phyloP scores from a whole-genome alignment of 257 asterid species.

The Leonotis leonurus region DNA sequence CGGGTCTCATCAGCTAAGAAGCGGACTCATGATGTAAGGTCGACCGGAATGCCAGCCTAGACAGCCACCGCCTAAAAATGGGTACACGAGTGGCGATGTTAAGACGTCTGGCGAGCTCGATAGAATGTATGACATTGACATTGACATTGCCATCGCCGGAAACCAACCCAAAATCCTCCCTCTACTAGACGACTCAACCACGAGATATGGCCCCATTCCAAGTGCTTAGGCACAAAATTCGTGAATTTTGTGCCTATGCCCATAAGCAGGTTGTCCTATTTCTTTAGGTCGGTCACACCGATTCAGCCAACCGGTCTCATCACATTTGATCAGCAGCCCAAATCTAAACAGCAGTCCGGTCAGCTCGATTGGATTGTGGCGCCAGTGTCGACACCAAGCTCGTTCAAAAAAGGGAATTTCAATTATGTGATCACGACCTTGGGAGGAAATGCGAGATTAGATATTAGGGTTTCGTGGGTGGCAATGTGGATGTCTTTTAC shows the following conservation, averaged over 20 bases:
- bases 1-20: constrained; percentile 91
- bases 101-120: constrained; percentile 88
- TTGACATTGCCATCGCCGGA: constrained; percentile 38
- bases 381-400: constrained; percentile 14
- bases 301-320: constrained; percentile 74
- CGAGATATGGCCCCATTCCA: constrained; percentile 56
- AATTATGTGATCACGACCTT: constrained; percentile 70
- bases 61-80: constrained; percentile 58
- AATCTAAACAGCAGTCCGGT: constrained; percentile 53
- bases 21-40: constrained; percentile 81
- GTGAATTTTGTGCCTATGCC: constrained; percentile 58
- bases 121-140: constrained; percentile 75
- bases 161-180: constrained; percentile 42
- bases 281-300: constrained; percentile 89
- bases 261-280: constrained; percentile 51
- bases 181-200: constrained; percentile 51
- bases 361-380: constrained; percentile 39
- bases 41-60: constrained; percentile 59
- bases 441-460: constrained; percentile 45
- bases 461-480: constrained; percentile 64
- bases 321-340: constrained; percentile 59
- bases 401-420: constrained; percentile 43
- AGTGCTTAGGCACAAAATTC: constrained; percentile 7
- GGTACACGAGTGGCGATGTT: constrained; percentile 85
- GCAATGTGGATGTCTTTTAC: constrained; percentile 68